These are phyloP conservation scores for Erythrophleum ivorense DNA, from an alignment of 331 rosid species.

Conservation along the genomic window DNA sequence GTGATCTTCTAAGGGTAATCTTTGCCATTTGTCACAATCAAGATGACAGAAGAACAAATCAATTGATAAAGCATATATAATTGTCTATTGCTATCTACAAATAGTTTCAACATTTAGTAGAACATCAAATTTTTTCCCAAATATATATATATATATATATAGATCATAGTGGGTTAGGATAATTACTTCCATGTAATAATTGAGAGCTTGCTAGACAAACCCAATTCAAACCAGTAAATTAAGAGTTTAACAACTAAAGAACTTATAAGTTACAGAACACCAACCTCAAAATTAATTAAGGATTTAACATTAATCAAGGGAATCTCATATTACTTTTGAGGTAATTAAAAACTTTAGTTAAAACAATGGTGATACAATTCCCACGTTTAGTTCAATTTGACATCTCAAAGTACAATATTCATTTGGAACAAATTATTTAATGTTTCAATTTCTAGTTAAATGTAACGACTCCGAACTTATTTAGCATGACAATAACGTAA, in stretches of 20 bases:
- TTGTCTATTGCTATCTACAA: background rate
- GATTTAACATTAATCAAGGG: no score
- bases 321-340: background rate
- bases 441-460: no score
- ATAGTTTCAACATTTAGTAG: no score
- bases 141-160: no score
- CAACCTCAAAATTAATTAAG: no score
- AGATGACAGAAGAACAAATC: background rate
- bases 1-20: background rate
- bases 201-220: no score
- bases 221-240: no score
- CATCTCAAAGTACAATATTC: slow-evolving; percentile 1
- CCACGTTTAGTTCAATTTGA: slow-evolving; percentile 1
- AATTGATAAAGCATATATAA: background rate
- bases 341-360: slow-evolving; percentile 8
- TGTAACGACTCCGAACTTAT: background rate
- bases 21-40: background rate
- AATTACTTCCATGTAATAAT: no score
- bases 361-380: background rate
- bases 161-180: no score
- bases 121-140: no score
- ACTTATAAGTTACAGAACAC: background rate
- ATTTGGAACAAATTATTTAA: background rate
- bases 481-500: slow-evolving; percentile 3
- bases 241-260: no score